These are phyloP conservation scores for Elsinoe batatas DNA, from an alignment of 2,329 filamentous ascomycete species.

Conservation along the genomic window DNA sequence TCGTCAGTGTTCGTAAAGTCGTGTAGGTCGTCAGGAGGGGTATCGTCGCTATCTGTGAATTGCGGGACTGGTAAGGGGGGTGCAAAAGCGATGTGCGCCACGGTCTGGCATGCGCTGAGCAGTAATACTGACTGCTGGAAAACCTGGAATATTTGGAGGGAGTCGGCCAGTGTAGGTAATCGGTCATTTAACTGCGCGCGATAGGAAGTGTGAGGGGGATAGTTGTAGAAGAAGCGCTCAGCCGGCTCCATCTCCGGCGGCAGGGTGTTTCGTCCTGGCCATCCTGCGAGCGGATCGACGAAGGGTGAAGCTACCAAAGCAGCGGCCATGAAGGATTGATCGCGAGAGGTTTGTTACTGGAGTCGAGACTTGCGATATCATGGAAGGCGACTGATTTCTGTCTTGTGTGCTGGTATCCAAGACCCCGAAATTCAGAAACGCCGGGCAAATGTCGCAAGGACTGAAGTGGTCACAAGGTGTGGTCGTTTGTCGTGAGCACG, in stretches of 20 bases:
- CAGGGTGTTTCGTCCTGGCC: conserved; percentile 3
- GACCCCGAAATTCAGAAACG: background rate
- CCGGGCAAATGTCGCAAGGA: background rate
- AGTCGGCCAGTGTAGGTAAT: conserved; percentile 3
- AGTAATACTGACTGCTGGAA: background rate
- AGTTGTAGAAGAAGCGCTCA: background rate
- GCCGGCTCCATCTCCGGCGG: conserved; percentile 4
- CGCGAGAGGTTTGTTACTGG: background rate
- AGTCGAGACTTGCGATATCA: conserved; percentile 4
- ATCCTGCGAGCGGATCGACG: conserved; percentile 10
- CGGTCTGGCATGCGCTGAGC: conserved; percentile 6
- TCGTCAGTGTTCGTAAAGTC: conserved; percentile 6
- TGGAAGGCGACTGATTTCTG: conserved; percentile 7
- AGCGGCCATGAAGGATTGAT: conserved; percentile 10
- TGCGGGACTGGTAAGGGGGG: background rate
- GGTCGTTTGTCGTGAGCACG: conserved; percentile 4
- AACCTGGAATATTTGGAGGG: conserved; percentile 5
- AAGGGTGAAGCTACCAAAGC: background rate
- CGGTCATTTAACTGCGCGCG: background rate
- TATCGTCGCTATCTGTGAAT: background rate
- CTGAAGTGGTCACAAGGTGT: conserved; percentile 6
- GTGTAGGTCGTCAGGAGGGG: background rate
- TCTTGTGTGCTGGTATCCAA: conserved; percentile 1
- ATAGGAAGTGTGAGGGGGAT: background rate
- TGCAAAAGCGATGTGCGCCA: conserved; percentile 1